Base-by-base conservation (phyloP, 1,139 yeast species). In the Zhuliangozyma blackwelliae region DNA sequence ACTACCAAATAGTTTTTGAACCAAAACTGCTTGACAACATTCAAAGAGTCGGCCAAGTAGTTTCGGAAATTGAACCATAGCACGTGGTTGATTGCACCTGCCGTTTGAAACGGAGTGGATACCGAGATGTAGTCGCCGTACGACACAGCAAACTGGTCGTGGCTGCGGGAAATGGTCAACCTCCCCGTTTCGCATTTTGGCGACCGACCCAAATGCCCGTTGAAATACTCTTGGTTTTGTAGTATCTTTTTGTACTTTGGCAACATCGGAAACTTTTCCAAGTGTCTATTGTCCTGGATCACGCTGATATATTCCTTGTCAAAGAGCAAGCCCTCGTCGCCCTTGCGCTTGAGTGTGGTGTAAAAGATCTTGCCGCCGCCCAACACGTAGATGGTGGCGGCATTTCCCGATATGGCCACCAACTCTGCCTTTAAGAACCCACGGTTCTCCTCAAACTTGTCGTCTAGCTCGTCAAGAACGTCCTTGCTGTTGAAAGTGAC, bases 41-140 rank as follows among this genome's bases (percentile, higher is more conserved):
- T 67, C 40, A 67, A 51, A 2, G 59, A 41, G 28, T 64, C 71
- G 39, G 61, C 48, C 31, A 55, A 59, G 41, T 57, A 59, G 41
- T 65, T 63, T 29, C 54, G 55, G 39, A 66, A 68, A 40, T 63
- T 63, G 44, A 58, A 68, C 76, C 76, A 70, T 10, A 68, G 44
- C 5, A 64, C 48, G 40, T 69, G 75, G 41, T 64, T 62, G 10
- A 50, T 44, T 13, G 45, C 48, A 7, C 55, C 56, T 1, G 56
- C 52, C 2, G 50, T 47, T 13, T 47, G 48, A 30, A 46, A 53
- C 1, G 75, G 72, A 1, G 74, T 69, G 0, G 75, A 68, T 5
- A 70, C 47, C 1, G 72, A 53, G 6, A 65, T 29, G 27, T 54
- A 40, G 31, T 55, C 55, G 1, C 68, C 69, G 41, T 48, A 61